phyloP scores from a whole-genome alignment of 176 grass and related monocot genomes.

The Hsuehochloa calcarea region DNA sequence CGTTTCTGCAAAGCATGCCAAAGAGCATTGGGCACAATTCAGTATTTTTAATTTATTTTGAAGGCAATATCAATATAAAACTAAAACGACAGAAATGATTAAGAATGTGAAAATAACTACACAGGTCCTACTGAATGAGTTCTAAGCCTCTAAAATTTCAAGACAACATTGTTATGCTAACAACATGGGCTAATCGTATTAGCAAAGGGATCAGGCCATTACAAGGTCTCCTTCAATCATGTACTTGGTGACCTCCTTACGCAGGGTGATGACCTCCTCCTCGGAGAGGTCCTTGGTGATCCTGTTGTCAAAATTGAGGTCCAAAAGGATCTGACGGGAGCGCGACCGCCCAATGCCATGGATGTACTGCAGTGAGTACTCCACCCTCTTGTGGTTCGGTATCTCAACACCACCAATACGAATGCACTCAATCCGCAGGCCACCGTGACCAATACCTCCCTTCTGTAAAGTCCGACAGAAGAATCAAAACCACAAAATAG shows the following conservation, averaged over 20 bases:
- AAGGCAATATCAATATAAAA: background rate
- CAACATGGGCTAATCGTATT: background rate
- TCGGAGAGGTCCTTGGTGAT: conserved; percentile 77
- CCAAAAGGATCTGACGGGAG: conserved; percentile 74
- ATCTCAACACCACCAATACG: conserved; percentile 97
- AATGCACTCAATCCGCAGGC: conserved; percentile 73
- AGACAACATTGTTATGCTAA: background rate
- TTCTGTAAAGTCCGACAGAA: conserved; percentile 31
- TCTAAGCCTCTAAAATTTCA: conserved; percentile 6
- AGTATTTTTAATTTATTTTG: conserved; percentile 9
- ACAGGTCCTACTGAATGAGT: background rate
- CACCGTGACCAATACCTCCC: conserved; percentile 35
- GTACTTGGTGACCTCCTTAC: conserved; percentile 92
- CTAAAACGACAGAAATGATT: background rate
- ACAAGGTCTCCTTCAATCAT: conserved; percentile 97
- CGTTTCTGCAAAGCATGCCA: conserved; percentile 64
- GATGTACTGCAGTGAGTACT: conserved; percentile 90
- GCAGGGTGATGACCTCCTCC: conserved; percentile 77
- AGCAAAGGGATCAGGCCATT: conserved; percentile 23
- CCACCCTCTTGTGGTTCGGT: conserved; percentile 86
- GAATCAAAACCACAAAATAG: conserved; percentile 17
- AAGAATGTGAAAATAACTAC: background rate
- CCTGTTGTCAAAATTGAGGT: conserved; percentile 78
- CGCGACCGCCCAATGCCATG: conserved; percentile 73
- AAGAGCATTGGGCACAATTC: background rate